Base-by-base conservation (phyloP, 495 filamentous ascomycete genomes). In the Choiromyces venosus region DNA sequence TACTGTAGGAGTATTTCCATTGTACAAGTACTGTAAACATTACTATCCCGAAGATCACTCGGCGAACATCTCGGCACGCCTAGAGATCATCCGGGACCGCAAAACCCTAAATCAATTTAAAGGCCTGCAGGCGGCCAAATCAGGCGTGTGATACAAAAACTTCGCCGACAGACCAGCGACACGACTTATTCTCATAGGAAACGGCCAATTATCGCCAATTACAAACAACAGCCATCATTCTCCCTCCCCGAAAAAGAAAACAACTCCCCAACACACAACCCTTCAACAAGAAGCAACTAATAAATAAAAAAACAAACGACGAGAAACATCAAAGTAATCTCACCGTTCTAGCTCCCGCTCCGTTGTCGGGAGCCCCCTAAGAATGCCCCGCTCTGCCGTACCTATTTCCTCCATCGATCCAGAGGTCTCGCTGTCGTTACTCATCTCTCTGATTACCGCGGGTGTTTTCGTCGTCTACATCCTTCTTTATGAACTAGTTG, bases 381-480 rank as follows among this genome's bases (percentile, higher is more conserved):
- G 68, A 37, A 77, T 77, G 75, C 75, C 75, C 75, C 73, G 75
- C 68, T 70, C 75, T 40, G 16, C 64, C 46, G 14, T 36, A 37
- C 67, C 36, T n/a, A 25, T 52, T 16, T 46, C 56, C 52, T 67
- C 64, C 46, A 44, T 72, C 68, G 68, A 68, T 52, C 69, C 78
- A 1, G 71, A 76, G 18, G 70, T 80, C 37, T 56, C 74, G n/a
- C 42, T 52, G 8, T 25, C 18, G 35, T 38, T 76, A 6, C 65
- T 80, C 12, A 33, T 78, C 38, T 70, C 70, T 14, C 61, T 76
- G 21, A 38, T 80, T 7, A 5, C 66, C 68, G 78, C 71, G 14
- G 72, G 70, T 9, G 29, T 66, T 36, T 37, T 78, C 33, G 40
- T 80, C 65, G 33, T 80, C 2, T 81, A 81, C 75, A 52, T 70